Evolutionary conservation across 164 flowering plant genomes (phyloP).

Genomic region (Kingdonia uniflora): DNA sequence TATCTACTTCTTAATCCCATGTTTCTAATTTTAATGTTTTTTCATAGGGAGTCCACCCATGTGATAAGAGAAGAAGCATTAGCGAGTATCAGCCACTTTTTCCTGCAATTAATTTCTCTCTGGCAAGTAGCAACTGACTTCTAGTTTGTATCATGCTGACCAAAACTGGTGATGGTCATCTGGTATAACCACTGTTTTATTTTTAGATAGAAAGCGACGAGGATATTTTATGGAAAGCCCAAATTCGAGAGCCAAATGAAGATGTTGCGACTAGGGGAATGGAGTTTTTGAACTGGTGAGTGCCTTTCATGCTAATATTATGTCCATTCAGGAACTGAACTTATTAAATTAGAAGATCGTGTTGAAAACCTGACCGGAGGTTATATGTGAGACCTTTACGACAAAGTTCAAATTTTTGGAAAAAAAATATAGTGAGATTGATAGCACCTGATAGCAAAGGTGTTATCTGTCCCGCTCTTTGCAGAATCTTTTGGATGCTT

Average conservation of each 20-base stretch:
- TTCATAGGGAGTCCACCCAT: constrained; percentile 85
- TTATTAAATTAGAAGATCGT: too few species aligned
- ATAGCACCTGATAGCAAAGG: too few species aligned
- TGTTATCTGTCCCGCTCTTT: too few species aligned
- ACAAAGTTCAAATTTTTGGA: too few species aligned
- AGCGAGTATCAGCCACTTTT: constrained; percentile 57
- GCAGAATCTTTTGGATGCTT: too few species aligned
- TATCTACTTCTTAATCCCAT: background rate
- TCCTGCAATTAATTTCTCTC: constrained; percentile 90
- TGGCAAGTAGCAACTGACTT: constrained; percentile 21
- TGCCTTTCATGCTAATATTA: background rate
- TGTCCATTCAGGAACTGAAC: too few species aligned
- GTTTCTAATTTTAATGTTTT: background rate
- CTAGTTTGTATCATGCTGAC: too few species aligned
- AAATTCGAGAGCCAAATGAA: constrained; percentile 64
- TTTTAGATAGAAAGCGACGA: constrained; percentile 73
- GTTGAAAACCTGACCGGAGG: too few species aligned
- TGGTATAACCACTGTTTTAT: background rate
- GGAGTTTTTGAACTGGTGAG: constrained; percentile 71
- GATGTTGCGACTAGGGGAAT: constrained; percentile 79
- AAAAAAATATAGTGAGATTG: too few species aligned
- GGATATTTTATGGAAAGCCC: constrained; percentile 66
- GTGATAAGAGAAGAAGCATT: constrained; percentile 78
- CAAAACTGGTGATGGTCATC: too few species aligned
- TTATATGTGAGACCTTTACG: too few species aligned